Percentiles rank a stretch among this genome's conserved stretches.
phyloP scores from a whole-genome alignment of 2,329 filamentous ascomycete genomes.

The Clarireedia monteithiana region DNA sequence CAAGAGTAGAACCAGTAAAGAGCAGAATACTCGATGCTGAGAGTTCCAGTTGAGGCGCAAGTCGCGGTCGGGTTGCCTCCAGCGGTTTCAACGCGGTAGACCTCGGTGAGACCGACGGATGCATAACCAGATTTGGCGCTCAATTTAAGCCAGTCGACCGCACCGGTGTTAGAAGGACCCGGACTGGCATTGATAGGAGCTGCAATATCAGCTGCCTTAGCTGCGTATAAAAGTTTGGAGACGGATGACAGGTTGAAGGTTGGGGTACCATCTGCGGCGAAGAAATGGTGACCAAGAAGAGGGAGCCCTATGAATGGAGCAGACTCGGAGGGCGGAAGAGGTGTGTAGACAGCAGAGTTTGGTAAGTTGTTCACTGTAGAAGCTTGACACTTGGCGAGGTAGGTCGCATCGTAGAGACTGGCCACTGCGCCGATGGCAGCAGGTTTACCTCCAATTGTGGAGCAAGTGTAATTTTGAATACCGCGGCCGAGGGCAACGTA shows the following conservation, averaged over 20 bases:
- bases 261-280: conserved; percentile 21
- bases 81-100: conserved; percentile 27
- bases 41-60: conserved; percentile 14
- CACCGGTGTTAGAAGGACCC: conserved; percentile 22
- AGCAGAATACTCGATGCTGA: conserved; percentile 23
- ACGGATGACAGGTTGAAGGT: conserved; percentile 23
- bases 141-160: conserved; percentile 27
- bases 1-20: conserved; percentile 25
- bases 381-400: conserved; percentile 15
- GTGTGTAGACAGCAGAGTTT: conserved; percentile 15
- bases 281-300: conserved; percentile 25
- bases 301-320: conserved; percentile 6
- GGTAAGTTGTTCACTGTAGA: conserved; percentile 16
- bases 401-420: conserved; percentile 27
- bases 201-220: conserved; percentile 17
- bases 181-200: conserved; percentile 19
- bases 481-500: conserved; percentile 28
- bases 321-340: conserved; percentile 9
- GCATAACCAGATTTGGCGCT: conserved; percentile 17
- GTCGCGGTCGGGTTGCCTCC: conserved; percentile 18
- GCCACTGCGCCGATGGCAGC: conserved; percentile 25
- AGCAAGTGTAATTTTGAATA: conserved; percentile 29
- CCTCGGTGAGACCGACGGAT: conserved; percentile 17
- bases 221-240: conserved; percentile 17
- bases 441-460: conserved; percentile 12